Evolutionary conservation across 2,329 filamentous ascomycete genomes (phyloP), one percentile per base, ranked within the genome.

Genomic region (Talaromyces sp.): DNA sequence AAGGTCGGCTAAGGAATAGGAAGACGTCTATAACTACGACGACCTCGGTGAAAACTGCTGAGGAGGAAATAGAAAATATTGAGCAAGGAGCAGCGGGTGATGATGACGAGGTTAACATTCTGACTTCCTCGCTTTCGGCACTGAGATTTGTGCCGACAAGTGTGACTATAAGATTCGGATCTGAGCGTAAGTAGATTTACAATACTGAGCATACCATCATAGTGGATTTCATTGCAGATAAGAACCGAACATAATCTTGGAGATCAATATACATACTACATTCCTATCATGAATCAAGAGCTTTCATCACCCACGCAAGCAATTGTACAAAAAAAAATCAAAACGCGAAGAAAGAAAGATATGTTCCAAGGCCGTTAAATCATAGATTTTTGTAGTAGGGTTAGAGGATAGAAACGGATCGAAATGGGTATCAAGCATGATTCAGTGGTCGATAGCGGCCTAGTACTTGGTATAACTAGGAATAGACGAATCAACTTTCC

Each of bases 141-240:
- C 68, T 82, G 47, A 75, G 72, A 24, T 82, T 82, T 70, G 76
- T 82, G 58, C 80, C 80, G 19, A 67, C 72, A 3, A 81, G 79
- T 66, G 78, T 82, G 35, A 70, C 70, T 45, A 73, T 69, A 60
- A 75, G 72, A 54, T 69, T 73, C 27, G 66, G 68, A 11, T 50
- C 35, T 10, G 74, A 67, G 27, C 61, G 43, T 41, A 64, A 64
- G 59, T 43, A 33, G n/a, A 14, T 58, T 10, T 41, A 13, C 4
- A 1, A 3, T 13, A 41, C 33, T 7, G 37, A 35, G 27, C 47
- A 50, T 24, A 31, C 5, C 22, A 27, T n/a, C 19, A 39, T 56
- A 56, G 52, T n/a, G 9, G 50, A 19, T 24, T 39, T 9, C 10
- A 56, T 37, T 24, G 19, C 33, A 56, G 1, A 39, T 39, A 35